Percentiles rank a stretch among this genome's conserved stretches.
phyloP scores from a whole-genome alignment of 2,329 filamentous ascomycete genomes.

The Verticillium tricorpus region DNA sequence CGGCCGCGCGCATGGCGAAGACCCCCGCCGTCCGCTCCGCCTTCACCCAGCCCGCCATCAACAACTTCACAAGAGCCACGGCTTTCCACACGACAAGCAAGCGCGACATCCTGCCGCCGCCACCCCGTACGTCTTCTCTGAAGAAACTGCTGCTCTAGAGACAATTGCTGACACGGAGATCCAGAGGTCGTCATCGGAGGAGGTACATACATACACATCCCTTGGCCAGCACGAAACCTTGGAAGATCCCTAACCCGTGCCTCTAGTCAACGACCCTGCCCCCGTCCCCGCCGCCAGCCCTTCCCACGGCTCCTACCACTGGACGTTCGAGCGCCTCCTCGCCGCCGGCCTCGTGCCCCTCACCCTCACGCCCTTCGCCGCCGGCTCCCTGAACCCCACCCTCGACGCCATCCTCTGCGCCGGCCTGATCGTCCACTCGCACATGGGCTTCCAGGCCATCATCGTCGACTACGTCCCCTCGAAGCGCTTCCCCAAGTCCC shows the following conservation, averaged over 20 bases:
- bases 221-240: constrained; percentile 4
- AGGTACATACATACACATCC: constrained; percentile 45
- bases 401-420: constrained; percentile 83
- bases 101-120: constrained; percentile 73
- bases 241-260: constrained; percentile 11
- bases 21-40: constrained; percentile 22
- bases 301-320: constrained; percentile 93
- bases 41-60: constrained; percentile 19
- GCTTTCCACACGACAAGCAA: constrained; percentile 83
- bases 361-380: constrained; percentile 85
- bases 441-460: constrained; percentile 88
- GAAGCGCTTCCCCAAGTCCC: constrained; percentile 62
- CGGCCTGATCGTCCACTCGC: constrained; percentile 82
- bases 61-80: constrained; percentile 52
- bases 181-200: constrained; percentile 71
- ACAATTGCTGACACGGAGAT: constrained; percentile 34
- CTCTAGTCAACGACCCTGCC: constrained; percentile 78
- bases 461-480: constrained; percentile 89
- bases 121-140: constrained; percentile 64
- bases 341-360: constrained; percentile 80
- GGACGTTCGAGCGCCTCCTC: constrained; percentile 89
- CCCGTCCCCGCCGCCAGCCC: constrained; percentile 68
- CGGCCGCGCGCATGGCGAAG: constrained; percentile 31
- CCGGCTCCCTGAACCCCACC: constrained; percentile 83
- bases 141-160: constrained; percentile 8